Conservation (phyloP, 805 yeast species). For the Lipomyces kockii region DNA sequence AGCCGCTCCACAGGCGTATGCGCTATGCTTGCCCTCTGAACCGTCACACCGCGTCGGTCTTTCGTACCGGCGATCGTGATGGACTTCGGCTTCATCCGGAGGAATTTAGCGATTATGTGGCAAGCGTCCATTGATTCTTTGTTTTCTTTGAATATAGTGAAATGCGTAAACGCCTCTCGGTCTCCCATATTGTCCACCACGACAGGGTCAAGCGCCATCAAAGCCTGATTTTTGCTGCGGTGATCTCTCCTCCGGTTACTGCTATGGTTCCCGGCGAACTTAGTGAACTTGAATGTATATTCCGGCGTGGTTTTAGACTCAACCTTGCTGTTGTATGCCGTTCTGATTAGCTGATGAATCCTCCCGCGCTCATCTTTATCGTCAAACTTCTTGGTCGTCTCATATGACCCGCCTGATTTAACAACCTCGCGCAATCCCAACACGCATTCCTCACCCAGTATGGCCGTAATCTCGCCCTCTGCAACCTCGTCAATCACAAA, state of each 20-base stretch:
- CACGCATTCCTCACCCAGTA: conserved; percentile 67
- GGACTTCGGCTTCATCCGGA: conserved; percentile 71
- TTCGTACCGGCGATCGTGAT: conserved; percentile 93
- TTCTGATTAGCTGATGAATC: conserved; percentile 76
- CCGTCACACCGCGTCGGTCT: conserved; percentile 94
- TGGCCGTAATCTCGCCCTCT: conserved; percentile 53
- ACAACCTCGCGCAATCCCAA: conserved; percentile 31
- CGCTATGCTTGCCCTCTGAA: conserved; percentile 75
- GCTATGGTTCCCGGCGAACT: conserved; percentile 6
- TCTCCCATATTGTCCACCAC: conserved; percentile 54
- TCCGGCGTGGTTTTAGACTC: conserved; percentile 78
- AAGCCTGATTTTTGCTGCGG: neutral
- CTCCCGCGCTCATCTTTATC: conserved; percentile 77
- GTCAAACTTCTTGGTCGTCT: conserved; percentile 59
- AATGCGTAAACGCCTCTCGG: conserved; percentile 68
- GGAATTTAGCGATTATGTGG: conserved; percentile 67
- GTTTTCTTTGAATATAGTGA: conserved; percentile 88
- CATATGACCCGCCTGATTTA: conserved; percentile 45
- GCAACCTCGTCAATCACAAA: conserved; percentile 53
- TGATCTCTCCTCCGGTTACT: neutral
- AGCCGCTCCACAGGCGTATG: conserved; percentile 75
- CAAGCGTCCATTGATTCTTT: conserved; percentile 98
- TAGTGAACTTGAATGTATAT: conserved; percentile 66
- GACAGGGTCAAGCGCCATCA: conserved; percentile 12
- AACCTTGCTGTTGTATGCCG: conserved; percentile 70